Evolutionary conservation across 148 eudicot genomes (phyloP).

Genomic region (Rhododendron henanense): DNA sequence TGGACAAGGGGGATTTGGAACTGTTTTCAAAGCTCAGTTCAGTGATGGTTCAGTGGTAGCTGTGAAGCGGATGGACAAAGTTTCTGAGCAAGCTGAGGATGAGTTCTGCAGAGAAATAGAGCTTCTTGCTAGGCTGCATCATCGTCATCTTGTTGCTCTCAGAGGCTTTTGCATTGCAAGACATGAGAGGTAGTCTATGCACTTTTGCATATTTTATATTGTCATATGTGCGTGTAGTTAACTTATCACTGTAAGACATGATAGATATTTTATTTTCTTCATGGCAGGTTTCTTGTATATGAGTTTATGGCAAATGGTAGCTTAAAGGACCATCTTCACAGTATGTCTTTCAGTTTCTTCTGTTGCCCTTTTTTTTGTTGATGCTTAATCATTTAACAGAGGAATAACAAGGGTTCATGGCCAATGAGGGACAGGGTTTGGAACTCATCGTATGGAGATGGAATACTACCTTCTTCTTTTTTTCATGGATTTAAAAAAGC

Average conservation of each 20-base stretch:
- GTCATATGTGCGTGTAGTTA: neutral
- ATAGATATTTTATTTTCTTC: constrained; percentile 13
- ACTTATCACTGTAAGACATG: neutral
- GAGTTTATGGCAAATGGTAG: constrained; percentile 95
- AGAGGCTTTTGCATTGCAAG: constrained; percentile 81
- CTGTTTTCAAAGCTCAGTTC: constrained; percentile 78
- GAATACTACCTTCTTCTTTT: neutral
- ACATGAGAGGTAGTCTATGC: constrained; percentile 55
- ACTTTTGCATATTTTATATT: neutral
- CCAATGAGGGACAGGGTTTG: neutral
- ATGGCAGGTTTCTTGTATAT: constrained; percentile 78
- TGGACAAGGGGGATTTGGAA: constrained; percentile 95
- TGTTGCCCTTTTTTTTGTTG: neutral
- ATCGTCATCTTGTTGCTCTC: constrained; percentile 94
- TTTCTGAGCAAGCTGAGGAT: constrained; percentile 84
- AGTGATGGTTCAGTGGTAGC: constrained; percentile 70
- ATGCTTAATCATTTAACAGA: neutral
- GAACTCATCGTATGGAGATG: neutral
- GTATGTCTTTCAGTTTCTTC: constrained; percentile 42
- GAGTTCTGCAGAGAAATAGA: constrained; percentile 93
- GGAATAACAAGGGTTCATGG: neutral
- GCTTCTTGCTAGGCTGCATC: constrained; percentile 89
- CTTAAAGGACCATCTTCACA: constrained; percentile 88
- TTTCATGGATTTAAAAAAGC: neutral
- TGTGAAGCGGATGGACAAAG: constrained; percentile 79